Evolutionary conservation across 2,329 filamentous ascomycete genomes (phyloP), one percentile per base, ranked within the genome.

Genomic region (Aspergillus cejpii): DNA sequence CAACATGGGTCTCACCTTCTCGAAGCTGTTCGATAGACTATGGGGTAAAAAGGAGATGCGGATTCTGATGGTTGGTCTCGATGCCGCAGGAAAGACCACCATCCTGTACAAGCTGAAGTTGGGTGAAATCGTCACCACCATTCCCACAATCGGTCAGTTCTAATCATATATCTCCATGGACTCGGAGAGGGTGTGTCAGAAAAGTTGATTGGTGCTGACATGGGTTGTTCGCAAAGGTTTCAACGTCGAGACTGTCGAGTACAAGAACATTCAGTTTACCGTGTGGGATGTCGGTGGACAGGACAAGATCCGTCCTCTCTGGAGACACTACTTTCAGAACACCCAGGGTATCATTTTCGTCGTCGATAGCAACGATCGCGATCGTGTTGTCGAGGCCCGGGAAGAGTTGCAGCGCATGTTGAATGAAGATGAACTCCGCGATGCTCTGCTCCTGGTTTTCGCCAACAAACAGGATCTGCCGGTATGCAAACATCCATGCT

Each of bases 21-120:
- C 90, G 65, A 95, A 92, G 81, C 73, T 97, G 69, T 92, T 97
- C 73, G 87, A 94, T 71, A 83, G 85, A 77, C 81, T 97, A 73
- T 95, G 88, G 85, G 89, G 91, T 68, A 95, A 95, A 85, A 97
- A 97, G 84, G 92, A 98, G 83, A 98, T 98, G 92, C 84, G 92
- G 80, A 96, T 98, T 78, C 75, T 98, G 74, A 98, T 98, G 92
- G 90, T 98, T 64, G 92, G 92, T 81, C 84, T 98, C 66, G 92
- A 98, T 74, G 92, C 92, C 65, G 92, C 92, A 72, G 92, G 92
- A 85, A 98, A 98, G 83, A 98, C 92, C 67, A 98, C 92, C 63
- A 98, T 98, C 69, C 84, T 98, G 62, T 98, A 98, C 80, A 98
- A 98, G 82, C 84, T 98, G 73, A 98, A 98, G 83, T 87, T 98